Base-by-base conservation (phyloP, 306 rosid species). In the Prunus campanulata region DNA sequence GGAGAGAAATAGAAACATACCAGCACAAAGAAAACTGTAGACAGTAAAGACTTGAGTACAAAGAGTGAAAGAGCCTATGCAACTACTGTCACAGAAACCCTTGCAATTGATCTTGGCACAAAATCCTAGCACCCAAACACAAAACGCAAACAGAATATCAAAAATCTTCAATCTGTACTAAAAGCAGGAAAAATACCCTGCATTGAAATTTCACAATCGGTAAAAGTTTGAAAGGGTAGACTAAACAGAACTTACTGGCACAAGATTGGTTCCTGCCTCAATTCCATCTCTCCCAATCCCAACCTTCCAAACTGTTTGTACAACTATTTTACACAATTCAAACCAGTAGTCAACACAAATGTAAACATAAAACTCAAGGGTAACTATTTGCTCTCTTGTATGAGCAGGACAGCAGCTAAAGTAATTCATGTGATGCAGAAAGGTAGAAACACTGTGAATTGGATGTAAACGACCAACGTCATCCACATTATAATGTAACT, bases 71-170 rank as follows among this genome's bases (percentile, higher is more conserved):
- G 74, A 29, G 87, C 72, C 83, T 87, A 74, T 72, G 88, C 92
- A 57, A 81, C 88, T 52, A 92, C 2, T 18, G 92, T 82, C 67
- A 89, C 96, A 14, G 88, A 71, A 64, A 81, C 74, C 88, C 83
- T 85, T 78, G 91, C 89, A n/a, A 88, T 24, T 19, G 86, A 85
- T 71, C 89, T 88, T 3, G 89, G 91, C 71, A 88, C 71, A 67
- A 75, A 64, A 70, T 54, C 83, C 91, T 88, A 47, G n/a, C 51
- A 80, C 2, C 35, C 42, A 51, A 55, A 57, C 57, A 63, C 32
- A 54, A 68, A 46, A 62, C 42, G 39, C 29, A 27, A 27, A 27
- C 29, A 27, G 29, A 27, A 27, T 27, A 27, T 27, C 29, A 27
- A 27, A 27, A 20, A 30, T 4, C 0, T 15, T 0, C 29, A 68